A percentile compares a stretch with the other conserved stretches of the same genome.
These are phyloP conservation scores for Pyrenochaeta sp. DNA, from an alignment of 2,329 filamentous ascomycete genomes.

Conservation along the genomic window DNA sequence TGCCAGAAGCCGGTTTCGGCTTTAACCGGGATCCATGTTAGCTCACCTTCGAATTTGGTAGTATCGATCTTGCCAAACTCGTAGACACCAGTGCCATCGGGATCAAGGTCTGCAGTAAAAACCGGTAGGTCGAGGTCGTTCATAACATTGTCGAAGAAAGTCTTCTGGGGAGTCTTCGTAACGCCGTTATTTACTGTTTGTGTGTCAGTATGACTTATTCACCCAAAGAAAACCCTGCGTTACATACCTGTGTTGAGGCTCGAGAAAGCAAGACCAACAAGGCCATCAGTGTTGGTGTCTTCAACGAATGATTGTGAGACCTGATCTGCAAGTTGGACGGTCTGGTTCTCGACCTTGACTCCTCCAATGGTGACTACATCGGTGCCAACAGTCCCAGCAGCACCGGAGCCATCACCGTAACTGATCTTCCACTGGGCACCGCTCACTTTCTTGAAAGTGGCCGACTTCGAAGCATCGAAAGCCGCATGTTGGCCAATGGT, in stretches of 20 bases:
- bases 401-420: conserved; percentile 74
- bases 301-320: conserved; percentile 67
- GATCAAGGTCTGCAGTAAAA: conserved; percentile 74
- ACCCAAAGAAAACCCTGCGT: conserved; percentile 47
- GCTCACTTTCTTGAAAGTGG: conserved; percentile 58
- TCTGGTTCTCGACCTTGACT: conserved; percentile 67
- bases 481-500: conserved; percentile 62
- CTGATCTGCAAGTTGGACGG: conserved; percentile 70
- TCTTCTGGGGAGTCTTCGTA: conserved; percentile 69
- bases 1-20: conserved; percentile 73
- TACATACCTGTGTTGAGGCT: conserved; percentile 65
- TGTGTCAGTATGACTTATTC: conserved; percentile 3
- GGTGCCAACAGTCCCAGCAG: conserved; percentile 70
- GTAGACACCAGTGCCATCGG: conserved; percentile 69
- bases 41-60: conserved; percentile 67
- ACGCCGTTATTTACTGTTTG: conserved; percentile 53
- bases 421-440: conserved; percentile 68
- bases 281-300: conserved; percentile 71
- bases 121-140: conserved; percentile 68
- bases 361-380: conserved; percentile 74
- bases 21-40: conserved; percentile 70
- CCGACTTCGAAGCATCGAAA: conserved; percentile 63
- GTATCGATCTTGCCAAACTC: conserved; percentile 77
- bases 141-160: conserved; percentile 77
- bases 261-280: conserved; percentile 73